Evolutionary conservation across 495 filamentous ascomycete species (phyloP), one percentile per base, ranked within the genome.

Genomic region (Aspergillus cavernicola): DNA sequence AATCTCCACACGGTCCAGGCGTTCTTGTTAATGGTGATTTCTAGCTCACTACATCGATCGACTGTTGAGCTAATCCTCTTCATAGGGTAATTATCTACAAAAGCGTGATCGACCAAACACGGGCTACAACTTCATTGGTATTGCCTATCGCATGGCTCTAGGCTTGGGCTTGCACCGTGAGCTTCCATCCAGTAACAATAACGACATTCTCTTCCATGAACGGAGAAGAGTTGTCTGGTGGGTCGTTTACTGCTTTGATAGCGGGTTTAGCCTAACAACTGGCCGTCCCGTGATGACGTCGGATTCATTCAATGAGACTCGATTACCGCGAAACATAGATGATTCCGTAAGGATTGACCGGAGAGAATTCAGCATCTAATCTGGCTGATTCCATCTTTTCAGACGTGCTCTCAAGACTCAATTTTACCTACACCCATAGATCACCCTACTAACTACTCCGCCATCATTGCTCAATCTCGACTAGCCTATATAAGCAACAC

Each of bases 161-260:
- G 72, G 74, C 0, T 52, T 78, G 15, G 74, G 75, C 0, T 63
- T 78, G 10, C 73, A 77, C 56, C 66, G 71, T 5, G 73, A 74
- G 23, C 46, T 45, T 0, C 37, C 55, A 13, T n/a, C 38, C 1
- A 53, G 11, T 31, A 5, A 28, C 10, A 50, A 4, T 23, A 10
- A 9, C 2, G 52, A 66, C 35, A 52, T 53, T 4, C 29, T 61
- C 10, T 22, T 37, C 13, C 45, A 62, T 29, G 57, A 62, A 42
- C 35, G 59, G 31, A 28, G 57, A 22, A 45, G 63, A 28, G 55
- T 49, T 0, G 28, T 65, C 2, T 65, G 58, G 47, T 66, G 63
- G 63, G 56, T 57, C 6, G 51, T 59, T 2, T 66, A 66, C 40
- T 61, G 53, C 40, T 63, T 66, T 42, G 63, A 66, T n/a, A 66